phyloP scores from a whole-genome alignment of 164 flowering plant species.

The Nelumbo lutea region DNA sequence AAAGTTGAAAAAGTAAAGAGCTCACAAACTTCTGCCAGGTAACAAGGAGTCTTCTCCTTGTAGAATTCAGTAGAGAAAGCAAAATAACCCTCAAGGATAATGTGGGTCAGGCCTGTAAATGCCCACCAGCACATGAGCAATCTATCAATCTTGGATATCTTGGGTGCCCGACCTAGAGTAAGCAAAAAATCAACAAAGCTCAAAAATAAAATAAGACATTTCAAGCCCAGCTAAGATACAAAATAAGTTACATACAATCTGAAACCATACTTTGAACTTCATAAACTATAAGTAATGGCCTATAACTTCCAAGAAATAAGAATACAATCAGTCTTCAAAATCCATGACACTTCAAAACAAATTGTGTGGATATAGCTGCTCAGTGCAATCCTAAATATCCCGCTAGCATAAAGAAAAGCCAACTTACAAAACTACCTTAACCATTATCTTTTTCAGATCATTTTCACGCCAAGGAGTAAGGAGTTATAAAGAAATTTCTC shows the following conservation, averaged over 20 bases:
- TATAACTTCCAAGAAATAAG: no score
- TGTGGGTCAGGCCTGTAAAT: slow-evolving; percentile 88
- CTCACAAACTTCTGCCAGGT: slow-evolving; percentile 93
- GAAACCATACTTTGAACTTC: no score
- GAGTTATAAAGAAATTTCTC: no score
- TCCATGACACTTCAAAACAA: no score
- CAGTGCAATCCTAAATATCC: no score
- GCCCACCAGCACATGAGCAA: slow-evolving; percentile 96
- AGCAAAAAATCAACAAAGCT: neutral
- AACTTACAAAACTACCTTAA: no score
- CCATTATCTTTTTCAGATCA: no score
- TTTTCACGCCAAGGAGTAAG: no score
- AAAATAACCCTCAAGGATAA: slow-evolving; percentile 82
- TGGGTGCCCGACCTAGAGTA: slow-evolving; percentile 39
- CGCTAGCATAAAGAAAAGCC: no score
- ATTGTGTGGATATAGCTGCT: no score
- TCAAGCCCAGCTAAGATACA: neutral
- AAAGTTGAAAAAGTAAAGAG: slow-evolving; percentile 2
- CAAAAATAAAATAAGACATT: neutral
- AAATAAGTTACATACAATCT: neutral
- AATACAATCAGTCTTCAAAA: no score
- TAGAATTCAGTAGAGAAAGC: slow-evolving; percentile 81
- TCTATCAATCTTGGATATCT: slow-evolving; percentile 49
- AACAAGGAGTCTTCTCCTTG: slow-evolving; percentile 59
- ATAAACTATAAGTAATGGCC: no score